Evolutionary conservation across 2,329 filamentous ascomycete genomes (phyloP), one percentile per base, ranked within the genome.

Genomic region (Alternaria brassicicola): DNA sequence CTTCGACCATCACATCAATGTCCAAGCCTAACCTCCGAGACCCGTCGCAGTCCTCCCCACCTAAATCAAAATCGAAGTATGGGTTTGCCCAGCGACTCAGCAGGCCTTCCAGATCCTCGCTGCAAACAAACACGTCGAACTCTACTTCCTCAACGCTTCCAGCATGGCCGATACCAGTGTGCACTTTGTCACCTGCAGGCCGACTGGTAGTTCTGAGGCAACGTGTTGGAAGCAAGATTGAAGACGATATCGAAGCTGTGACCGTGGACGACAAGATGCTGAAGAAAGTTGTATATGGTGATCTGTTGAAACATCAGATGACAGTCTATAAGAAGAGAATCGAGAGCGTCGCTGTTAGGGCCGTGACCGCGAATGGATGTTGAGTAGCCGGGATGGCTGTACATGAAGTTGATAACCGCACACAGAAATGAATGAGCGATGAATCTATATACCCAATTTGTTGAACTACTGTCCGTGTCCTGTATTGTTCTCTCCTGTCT

Each of bases 221-320:
- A 15, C 79, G 57, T 19, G 47, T 56, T 0, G 72, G 66, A 1
- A 62, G 85, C 80, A 54, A 39, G 3, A 57, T 76, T 78, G 57
- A 71, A 25, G 70, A 71, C 47, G 85, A 87, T 4, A 85, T 93
- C 0, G 84, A 90, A 45, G 91, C 91, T 2, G 88, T 88, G 61
- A 83, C 88, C 9, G 84, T 89, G 8, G 85, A 81, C 0, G 90
- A 95, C 63, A 85, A 88, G 41, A 82, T 90, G 70, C 76, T 96
- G 49, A 81, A 89, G 23, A 83, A 82, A 2, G 84, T 93, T 0
- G 82, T 96, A 4, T 96, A 92, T 84, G 92, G 92, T 0, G 92
- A 96, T 73, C 90, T 91, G 0, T 81, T 92, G 41, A 89, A 88
- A 73, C 92, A 96, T 78, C 82, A 88, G 66, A 96, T 96, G 92